These are phyloP conservation scores for Colletotrichum cuscutae DNA, from an alignment of 2,329 filamentous ascomycete species.

Conservation along the genomic window DNA sequence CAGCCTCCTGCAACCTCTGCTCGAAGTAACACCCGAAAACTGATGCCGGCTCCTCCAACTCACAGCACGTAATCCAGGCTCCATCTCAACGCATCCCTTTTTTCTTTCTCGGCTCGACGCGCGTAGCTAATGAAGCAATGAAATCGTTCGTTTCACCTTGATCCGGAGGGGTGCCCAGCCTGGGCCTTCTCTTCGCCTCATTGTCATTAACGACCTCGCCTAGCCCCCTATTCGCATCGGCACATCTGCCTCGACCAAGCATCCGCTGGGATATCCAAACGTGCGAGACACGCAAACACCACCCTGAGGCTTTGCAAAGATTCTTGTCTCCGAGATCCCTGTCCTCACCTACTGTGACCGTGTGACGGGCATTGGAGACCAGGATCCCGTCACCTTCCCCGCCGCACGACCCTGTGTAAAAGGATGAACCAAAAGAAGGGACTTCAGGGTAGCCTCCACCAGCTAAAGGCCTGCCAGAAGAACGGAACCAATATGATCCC, in stretches of 20 bases:
- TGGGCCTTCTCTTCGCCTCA: conserved; percentile 22
- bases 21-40: background rate
- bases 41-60: background rate
- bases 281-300: conserved; percentile 2
- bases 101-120: conserved; percentile 1
- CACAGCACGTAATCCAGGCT: conserved; percentile 6
- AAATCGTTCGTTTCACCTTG: conserved; percentile 28
- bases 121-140: conserved; percentile 27
- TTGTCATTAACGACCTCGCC: conserved; percentile 7
- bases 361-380: background rate
- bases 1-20: background rate
- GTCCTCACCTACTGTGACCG: conserved; percentile 4
- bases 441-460: conserved; percentile 30
- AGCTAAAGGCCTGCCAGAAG: conserved; percentile 17
- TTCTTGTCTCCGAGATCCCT: conserved; percentile 24
- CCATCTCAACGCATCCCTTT: conserved; percentile 17
- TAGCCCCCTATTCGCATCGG: conserved; percentile 2
- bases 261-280: conserved; percentile 5
- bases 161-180: conserved; percentile 16
- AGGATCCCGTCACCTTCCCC: conserved; percentile 22
- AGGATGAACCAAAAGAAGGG: conserved; percentile 20
- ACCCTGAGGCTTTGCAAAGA: conserved; percentile 9
- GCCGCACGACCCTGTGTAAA: conserved; percentile 26
- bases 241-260: conserved; percentile 6
- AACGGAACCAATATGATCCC: conserved; percentile 18